Percentiles rank a stretch among this genome's conserved stretches.
phyloP scores from a whole-genome alignment of 2,329 filamentous ascomycete species.

The Ceratocystis papillata region DNA sequence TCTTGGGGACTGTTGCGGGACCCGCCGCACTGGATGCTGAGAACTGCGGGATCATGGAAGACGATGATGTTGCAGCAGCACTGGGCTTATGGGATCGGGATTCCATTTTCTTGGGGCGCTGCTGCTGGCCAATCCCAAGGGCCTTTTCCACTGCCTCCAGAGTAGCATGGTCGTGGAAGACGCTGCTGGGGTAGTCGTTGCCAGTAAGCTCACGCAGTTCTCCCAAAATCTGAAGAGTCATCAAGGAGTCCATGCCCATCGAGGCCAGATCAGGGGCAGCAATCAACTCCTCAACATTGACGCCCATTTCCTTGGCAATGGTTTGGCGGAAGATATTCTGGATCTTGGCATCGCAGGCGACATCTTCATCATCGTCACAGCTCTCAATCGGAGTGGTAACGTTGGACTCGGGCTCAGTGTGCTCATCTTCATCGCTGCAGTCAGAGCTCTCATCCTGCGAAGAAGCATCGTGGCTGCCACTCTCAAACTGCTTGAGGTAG shows the following conservation, averaged over 20 bases:
- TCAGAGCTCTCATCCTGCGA: conserved; percentile 31
- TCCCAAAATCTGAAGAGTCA: conserved; percentile 46
- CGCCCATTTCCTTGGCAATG: conserved; percentile 60
- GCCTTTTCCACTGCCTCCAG: conserved; percentile 55
- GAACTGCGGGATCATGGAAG: conserved; percentile 9
- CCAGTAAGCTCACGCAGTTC: conserved; percentile 45
- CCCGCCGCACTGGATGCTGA: conserved; percentile 23
- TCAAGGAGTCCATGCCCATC: conserved; percentile 49
- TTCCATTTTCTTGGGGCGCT: conserved; percentile 32
- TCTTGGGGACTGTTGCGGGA: conserved; percentile 19
- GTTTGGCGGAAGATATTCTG: conserved; percentile 50
- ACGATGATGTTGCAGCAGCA: neutral
- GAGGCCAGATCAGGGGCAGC: conserved; percentile 45
- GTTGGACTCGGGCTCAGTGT: conserved; percentile 39
- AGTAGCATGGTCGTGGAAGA: conserved; percentile 50
- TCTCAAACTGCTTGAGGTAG: conserved; percentile 33
- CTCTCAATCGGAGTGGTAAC: conserved; percentile 45
- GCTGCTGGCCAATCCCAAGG: conserved; percentile 42
- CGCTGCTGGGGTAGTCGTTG: conserved; percentile 46
- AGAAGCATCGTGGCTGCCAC: conserved; percentile 25
- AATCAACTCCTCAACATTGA: conserved; percentile 53
- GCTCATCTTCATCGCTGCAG: conserved; percentile 38
- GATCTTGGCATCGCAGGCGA: conserved; percentile 26
- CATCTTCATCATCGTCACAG: conserved; percentile 36
- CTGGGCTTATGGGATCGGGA: conserved; percentile 29